Evolutionary conservation across 2,329 filamentous ascomycete species (phyloP), one percentile per base, ranked within the genome.

Genomic region (Dothideomycetes sp.): DNA sequence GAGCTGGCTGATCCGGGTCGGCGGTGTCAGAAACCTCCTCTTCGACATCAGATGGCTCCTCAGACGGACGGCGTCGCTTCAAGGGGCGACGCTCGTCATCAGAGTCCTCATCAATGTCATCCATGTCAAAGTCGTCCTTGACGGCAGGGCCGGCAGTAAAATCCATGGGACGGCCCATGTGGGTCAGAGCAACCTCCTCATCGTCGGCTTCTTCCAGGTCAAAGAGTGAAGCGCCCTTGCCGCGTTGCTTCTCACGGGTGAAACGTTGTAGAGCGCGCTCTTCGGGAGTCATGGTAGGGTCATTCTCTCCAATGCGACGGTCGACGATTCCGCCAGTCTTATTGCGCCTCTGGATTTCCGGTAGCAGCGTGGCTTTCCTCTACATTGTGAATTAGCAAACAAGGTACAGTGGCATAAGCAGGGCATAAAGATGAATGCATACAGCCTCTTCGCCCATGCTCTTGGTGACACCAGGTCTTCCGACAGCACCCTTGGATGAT

Each of bases 301-400:
- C 88, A 54, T 93, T 84, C 67, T 98, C 93, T 61, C 93, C 91
- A 54, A 98, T 94, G 52, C 91, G 81, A 53, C 86, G 77, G 70
- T 98, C 91, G 38, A 94, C 64, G 46, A 98, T 85, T 4, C 88
- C 89, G 47, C 91, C 91, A 15, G 89, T 81, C 62, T 94, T 95
- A 59, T 93, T 88, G 30, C 85, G 77, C 45, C 78, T 74, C 55
- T 93, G 84, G 73, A 96, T 82, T 55, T 96, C 89, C 27, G 85
- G 78, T n/a, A 95, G 65, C 15, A 95, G 69, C 0, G 87, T 94
- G 62, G 84, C 75, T 44, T 82, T 77, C 40, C 89, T 77, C 77
- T 84, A 52, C 39, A 34, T 18, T 18, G 48, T 41, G 43, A 64
- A 34, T 41, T 34, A 41, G 39, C 18, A 5, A 2, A 18, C 9